Percentiles rank a stretch among this genome's conserved stretches.
phyloP scores from a whole-genome alignment of 2,329 filamentous ascomycete genomes.

The Aschersonia sp. region DNA sequence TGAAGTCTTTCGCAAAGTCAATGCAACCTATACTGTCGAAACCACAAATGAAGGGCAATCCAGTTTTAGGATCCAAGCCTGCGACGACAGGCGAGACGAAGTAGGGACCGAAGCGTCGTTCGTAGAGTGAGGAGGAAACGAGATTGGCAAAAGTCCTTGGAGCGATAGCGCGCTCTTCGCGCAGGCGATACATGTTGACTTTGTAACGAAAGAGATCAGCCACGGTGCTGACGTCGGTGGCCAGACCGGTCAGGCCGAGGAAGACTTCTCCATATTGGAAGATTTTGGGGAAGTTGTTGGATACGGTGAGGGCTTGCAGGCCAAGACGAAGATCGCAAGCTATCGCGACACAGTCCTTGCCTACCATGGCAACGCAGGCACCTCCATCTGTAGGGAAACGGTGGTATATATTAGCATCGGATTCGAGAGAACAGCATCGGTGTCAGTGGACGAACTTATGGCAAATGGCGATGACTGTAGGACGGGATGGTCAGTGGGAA shows the following conservation, averaged over 20 bases:
- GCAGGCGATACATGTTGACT: conserved; percentile 98
- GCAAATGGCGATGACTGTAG: conserved; percentile 76
- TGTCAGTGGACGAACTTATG: conserved; percentile 55
- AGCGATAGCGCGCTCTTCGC: conserved; percentile 92
- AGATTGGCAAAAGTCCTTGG: conserved; percentile 94
- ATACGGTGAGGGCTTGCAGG: conserved; percentile 90
- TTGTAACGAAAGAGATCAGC: conserved; percentile 98
- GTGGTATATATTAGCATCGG: too few species aligned
- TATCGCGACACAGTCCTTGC: conserved; percentile 99
- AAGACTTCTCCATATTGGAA: conserved; percentile 95
- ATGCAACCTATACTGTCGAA: conserved; percentile 99
- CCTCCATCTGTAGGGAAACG: conserved; percentile 49
- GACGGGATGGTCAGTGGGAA: background rate
- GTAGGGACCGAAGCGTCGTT: conserved; percentile 90
- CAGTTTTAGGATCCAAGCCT: conserved; percentile 85
- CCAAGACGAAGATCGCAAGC: conserved; percentile 97
- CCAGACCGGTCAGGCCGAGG: conserved; percentile 88
- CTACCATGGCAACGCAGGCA: conserved; percentile 96
- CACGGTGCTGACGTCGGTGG: conserved; percentile 89
- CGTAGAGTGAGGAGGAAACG: conserved; percentile 81
- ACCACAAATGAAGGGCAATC: conserved; percentile 94
- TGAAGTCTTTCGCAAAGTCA: conserved; percentile 99
- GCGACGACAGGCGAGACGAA: conserved; percentile 93
- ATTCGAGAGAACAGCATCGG: too few species aligned
- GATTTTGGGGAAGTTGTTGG: conserved; percentile 99